Percentiles rank a stretch among this genome's conserved stretches.
Evolutionary conservation across 179 eudicot species (phyloP).

Genomic region (Spergularia azorica): DNA sequence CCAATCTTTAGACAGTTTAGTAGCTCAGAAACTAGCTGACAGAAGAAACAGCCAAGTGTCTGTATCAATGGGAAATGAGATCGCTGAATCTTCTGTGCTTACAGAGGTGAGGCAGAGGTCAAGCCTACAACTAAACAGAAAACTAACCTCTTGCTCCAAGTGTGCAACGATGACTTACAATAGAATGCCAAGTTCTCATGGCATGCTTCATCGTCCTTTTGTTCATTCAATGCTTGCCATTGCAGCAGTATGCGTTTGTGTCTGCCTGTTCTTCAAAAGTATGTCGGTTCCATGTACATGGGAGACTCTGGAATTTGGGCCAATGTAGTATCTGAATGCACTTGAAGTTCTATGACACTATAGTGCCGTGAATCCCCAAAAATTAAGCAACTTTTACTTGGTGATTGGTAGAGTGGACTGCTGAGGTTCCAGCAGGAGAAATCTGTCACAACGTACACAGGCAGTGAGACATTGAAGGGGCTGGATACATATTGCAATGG

Average conservation of each 20-base stretch:
- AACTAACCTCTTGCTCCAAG: slow-evolving; percentile 58
- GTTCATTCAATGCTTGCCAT: slow-evolving; percentile 75
- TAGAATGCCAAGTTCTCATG: slow-evolving; percentile 46
- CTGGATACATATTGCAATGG: neutral
- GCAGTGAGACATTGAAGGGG: neutral
- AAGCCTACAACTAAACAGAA: slow-evolving; percentile 27
- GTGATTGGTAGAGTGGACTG: neutral
- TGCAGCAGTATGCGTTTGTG: slow-evolving; percentile 88
- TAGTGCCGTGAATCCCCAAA: neutral
- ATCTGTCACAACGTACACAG: neutral
- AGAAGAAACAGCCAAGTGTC: slow-evolving; percentile 51
- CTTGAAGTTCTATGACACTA: neutral
- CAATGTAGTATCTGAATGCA: slow-evolving; percentile 33
- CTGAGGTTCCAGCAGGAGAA: neutral
- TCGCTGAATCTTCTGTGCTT: slow-evolving; percentile 25
- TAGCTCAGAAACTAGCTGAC: slow-evolving; percentile 61
- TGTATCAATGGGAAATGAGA: slow-evolving; percentile 47
- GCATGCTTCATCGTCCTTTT: slow-evolving; percentile 65
- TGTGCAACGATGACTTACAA: slow-evolving; percentile 53
- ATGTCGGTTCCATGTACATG: slow-evolving; percentile 49
- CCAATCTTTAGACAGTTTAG: slow-evolving; percentile 53
- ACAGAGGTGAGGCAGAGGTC: slow-evolving; percentile 28
- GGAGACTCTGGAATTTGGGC: slow-evolving; percentile 64
- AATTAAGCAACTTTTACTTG: neutral
- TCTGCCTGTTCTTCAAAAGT: slow-evolving; percentile 64